Percentiles rank a stretch among this genome's conserved stretches.
These are phyloP conservation scores for Zelonia costaricensis DNA, from an alignment of 208 protist species.

Conservation along the genomic window DNA sequence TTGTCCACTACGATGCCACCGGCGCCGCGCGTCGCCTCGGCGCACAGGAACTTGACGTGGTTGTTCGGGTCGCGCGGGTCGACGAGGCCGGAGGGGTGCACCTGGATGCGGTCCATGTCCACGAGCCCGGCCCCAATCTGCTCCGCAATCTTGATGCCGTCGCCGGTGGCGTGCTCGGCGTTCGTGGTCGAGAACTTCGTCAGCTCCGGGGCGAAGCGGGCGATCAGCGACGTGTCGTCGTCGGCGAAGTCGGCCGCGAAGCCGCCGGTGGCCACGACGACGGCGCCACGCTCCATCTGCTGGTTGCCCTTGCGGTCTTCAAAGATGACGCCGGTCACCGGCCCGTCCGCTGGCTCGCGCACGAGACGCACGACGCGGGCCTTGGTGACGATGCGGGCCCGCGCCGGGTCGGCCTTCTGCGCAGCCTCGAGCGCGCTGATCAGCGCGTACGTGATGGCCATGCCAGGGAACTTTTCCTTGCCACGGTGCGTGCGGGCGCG, in stretches of 20 bases:
- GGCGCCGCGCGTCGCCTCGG: slow-evolving; percentile 93
- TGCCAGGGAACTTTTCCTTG: slow-evolving; percentile 57
- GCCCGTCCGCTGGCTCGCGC: slow-evolving; percentile 36
- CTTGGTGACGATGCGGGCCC: slow-evolving; percentile 57
- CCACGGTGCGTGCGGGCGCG: slow-evolving; percentile 79
- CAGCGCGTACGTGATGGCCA: slow-evolving; percentile 89
- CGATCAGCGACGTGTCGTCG: slow-evolving; percentile 49
- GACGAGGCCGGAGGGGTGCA: slow-evolving; percentile 95
- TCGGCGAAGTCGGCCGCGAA: slow-evolving; percentile 43
- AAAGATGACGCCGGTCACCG: slow-evolving; percentile 57
- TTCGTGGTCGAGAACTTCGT: slow-evolving; percentile 88
- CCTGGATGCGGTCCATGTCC: slow-evolving; percentile 74
- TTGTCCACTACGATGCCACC: slow-evolving; percentile 88
- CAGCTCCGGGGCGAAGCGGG: slow-evolving; percentile 62
- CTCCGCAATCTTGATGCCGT: slow-evolving; percentile 75
- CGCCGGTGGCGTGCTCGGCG: slow-evolving; percentile 74
- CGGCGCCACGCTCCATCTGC: slow-evolving; percentile 52
- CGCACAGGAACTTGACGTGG: slow-evolving; percentile 91
- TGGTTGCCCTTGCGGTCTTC: slow-evolving; percentile 36
- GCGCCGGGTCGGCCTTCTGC: slow-evolving; percentile 23
- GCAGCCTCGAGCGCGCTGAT: slow-evolving; percentile 62
- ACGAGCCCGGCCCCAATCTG: slow-evolving; percentile 52
- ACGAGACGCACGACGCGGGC: slow-evolving; percentile 48
- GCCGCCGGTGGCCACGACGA: slow-evolving; percentile 87
- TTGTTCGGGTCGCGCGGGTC: slow-evolving; percentile 81